Evolutionary conservation across 192 early-diverging fungal genomes (phyloP).

Genomic region (Coemansia furcata): DNA sequence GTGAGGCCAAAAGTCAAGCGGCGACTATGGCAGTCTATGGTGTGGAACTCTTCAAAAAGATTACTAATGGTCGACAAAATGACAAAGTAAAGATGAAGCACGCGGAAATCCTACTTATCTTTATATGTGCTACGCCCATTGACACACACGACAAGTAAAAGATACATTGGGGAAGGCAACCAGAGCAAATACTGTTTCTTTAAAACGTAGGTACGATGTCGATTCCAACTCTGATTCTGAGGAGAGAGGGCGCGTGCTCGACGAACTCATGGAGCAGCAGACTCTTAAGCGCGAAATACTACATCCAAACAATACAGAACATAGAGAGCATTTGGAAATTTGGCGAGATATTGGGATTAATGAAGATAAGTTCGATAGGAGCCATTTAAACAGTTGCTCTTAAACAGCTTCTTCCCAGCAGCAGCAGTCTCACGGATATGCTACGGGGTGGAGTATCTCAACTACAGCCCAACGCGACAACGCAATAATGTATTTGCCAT

Average conservation of each 20-base stretch:
- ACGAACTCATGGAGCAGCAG: no score
- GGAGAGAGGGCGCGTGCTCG: not conserved
- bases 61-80: not conserved
- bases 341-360: no score
- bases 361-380: no score
- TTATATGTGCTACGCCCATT: not conserved
- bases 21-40: not conserved
- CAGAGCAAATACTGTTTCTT: not conserved
- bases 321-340: no score
- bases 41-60: not conserved
- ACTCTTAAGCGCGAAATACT: no score
- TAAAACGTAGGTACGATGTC: not conserved
- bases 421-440: no score
- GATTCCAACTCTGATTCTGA: not conserved
- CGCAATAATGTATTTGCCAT: no score
- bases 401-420: no score
- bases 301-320: no score
- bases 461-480: no score
- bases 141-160: not conserved
- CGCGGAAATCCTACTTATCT: not conserved
- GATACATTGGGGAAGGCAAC: not conserved
- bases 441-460: no score
- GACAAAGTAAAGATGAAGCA: not conserved
- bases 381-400: no score
- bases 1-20: not conserved